These are phyloP conservation scores for Fomitopsis schrenkii DNA, from an alignment of 1,284 basidiomycete species.

Conservation along the genomic window DNA sequence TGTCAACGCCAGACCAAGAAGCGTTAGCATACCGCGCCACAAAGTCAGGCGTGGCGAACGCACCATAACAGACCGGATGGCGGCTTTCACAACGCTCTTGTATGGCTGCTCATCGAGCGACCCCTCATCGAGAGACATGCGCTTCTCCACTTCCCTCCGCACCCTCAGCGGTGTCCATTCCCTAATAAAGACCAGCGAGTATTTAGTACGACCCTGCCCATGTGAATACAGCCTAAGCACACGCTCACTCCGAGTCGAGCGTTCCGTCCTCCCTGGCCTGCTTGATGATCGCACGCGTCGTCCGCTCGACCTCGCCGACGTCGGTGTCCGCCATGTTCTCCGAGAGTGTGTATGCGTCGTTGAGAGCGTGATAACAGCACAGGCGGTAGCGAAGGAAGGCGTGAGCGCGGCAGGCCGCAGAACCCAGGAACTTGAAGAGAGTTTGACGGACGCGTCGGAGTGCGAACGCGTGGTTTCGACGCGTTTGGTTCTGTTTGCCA, in stretches of 20 bases:
- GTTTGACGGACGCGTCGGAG: not conserved
- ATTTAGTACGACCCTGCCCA: not conserved
- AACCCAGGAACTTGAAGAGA: not conserved
- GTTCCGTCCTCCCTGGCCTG: not conserved
- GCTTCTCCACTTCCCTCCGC: slow-evolving; percentile 38
- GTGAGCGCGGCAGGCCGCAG: not conserved
- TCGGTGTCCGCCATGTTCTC: not conserved
- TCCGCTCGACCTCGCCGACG: not conserved
- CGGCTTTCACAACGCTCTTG: slow-evolving; percentile 39
- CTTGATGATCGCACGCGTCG: not conserved
- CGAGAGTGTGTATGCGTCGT: not conserved
- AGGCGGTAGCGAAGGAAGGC: not conserved
- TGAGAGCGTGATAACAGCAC: not conserved
- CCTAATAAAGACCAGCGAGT: slow-evolving; percentile 23
- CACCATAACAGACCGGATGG: slow-evolving; percentile 38
- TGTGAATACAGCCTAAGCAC: not conserved
- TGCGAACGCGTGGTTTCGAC: not conserved
- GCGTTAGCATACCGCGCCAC: not conserved
- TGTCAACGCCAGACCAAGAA: not conserved
- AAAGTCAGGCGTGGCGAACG: slow-evolving; percentile 3
- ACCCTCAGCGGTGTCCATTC: slow-evolving; percentile 43
- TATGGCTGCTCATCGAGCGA: slow-evolving; percentile 35
- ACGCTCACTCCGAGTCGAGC: not conserved
- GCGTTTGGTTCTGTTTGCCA: slow-evolving; percentile 1
- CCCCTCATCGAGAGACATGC: slow-evolving; percentile 35